A percentile compares a stretch with the other conserved stretches of the same genome.
Conservation (phyloP, 306 rosid species). For the Biancaea sappan region DNA sequence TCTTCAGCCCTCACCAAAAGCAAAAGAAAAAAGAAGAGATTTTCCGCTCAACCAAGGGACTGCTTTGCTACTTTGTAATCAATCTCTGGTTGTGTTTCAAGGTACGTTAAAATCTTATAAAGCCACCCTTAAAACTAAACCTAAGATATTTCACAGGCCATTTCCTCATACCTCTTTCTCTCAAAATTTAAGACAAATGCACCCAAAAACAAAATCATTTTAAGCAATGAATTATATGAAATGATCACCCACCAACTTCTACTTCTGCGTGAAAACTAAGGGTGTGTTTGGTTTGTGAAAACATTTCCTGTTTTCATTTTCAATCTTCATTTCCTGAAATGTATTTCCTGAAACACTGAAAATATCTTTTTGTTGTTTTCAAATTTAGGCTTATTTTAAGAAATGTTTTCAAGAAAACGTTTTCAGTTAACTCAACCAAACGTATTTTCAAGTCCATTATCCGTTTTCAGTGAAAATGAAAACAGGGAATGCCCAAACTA, state of each 20-base stretch:
- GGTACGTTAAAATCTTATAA: background rate
- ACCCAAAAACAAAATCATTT: background rate
- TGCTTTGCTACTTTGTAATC: background rate
- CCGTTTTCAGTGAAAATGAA: background rate
- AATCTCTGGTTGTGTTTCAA: background rate
- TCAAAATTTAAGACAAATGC: background rate
- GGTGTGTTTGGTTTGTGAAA: too few relatives aligned
- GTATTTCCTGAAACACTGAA: too few relatives aligned
- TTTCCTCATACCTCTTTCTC: background rate
- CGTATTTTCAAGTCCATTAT: too few relatives aligned
- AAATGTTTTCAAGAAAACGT: too few relatives aligned
- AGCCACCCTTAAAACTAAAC: background rate
- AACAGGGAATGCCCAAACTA: conserved; percentile 7
- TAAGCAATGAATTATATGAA: background rate
- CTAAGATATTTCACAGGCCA: background rate
- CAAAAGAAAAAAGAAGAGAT: background rate
- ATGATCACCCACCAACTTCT: conserved; percentile 3
- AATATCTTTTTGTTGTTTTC: too few relatives aligned
- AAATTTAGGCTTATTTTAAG: too few relatives aligned
- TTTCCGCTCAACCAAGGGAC: background rate
- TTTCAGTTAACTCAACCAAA: too few relatives aligned
- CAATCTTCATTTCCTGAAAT: too few relatives aligned
- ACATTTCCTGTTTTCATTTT: too few relatives aligned
- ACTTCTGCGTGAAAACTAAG: too few relatives aligned
- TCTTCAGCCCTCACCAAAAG: background rate